These are phyloP conservation scores for Kwoniella shandongensis DNA, from an alignment of 768 basidiomycete species.

Conservation along the genomic window DNA sequence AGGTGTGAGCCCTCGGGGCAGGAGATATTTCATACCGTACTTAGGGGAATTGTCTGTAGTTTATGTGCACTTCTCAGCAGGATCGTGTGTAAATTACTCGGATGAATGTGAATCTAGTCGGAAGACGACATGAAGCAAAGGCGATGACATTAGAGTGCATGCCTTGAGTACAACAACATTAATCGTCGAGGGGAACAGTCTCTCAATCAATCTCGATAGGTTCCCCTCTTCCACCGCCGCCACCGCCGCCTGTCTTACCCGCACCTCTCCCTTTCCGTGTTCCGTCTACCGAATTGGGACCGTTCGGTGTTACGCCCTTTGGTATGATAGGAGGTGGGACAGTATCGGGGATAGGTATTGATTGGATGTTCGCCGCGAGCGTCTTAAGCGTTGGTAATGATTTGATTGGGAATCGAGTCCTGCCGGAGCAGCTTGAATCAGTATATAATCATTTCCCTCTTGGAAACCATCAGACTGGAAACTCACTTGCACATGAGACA, in stretches of 20 bases:
- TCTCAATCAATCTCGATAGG: slow-evolving; percentile 22
- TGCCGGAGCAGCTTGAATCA: slow-evolving; percentile 48
- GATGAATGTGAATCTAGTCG: too few relatives aligned
- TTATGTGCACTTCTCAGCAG: too few relatives aligned
- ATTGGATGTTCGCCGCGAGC: slow-evolving; percentile 32
- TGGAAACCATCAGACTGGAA: neutral
- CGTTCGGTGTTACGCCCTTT: neutral
- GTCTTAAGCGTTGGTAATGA: slow-evolving; percentile 60
- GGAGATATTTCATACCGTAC: too few relatives aligned
- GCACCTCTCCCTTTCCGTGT: too few relatives aligned
- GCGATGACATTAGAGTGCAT: too few relatives aligned
- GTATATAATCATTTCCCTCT: neutral
- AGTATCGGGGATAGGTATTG: slow-evolving; percentile 40
- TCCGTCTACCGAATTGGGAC: too few relatives aligned
- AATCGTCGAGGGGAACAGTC: too few relatives aligned
- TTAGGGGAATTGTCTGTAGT: too few relatives aligned
- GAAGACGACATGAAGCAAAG: too few relatives aligned
- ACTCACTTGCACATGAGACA: slow-evolving; percentile 90
- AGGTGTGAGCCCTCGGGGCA: too few relatives aligned
- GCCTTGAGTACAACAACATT: too few relatives aligned
- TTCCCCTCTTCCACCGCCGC: slow-evolving; percentile 11
- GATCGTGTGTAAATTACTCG: too few relatives aligned
- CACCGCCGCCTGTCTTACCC: neutral
- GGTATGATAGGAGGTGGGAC: slow-evolving; percentile 21
- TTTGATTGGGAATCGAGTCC: slow-evolving; percentile 93